Base-by-base conservation (phyloP, 371 early-diverging fungal species). In the Amoeboaphelidium protococcarum region DNA sequence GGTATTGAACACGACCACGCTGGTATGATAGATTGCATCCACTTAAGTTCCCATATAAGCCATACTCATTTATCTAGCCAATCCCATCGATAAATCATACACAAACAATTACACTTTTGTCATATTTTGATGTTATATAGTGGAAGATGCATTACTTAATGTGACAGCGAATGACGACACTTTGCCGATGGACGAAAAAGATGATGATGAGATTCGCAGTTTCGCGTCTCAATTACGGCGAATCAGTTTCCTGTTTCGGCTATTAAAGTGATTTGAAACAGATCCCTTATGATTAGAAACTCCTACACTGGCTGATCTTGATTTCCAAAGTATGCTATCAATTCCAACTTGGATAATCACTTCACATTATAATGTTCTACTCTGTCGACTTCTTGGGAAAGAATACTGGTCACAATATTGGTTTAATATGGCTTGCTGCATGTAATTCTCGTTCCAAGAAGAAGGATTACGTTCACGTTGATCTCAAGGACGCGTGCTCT, bases 1-100 rank as follows among this genome's bases (percentile, higher is more conserved):
- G 40, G 59, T 64, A 2, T 78, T 86, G 58, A 67, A 85, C 25
- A 83, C 72, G 23, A 88, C 85, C 2, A 92, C 78, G 0, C 86
- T 73, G 0, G 91, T 92, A 59, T 92, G 95, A 59, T 61, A 65
- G 12, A 65, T 56, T 10, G 57, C 61, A 2, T 52, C 49, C n/a
- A 63, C 48, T 10, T 63, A 12, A 23, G 42, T 46, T 24, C 53
- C 54, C 1, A 56, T 12, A 4, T 46, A 13, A 12, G 20, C 23
- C 2, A 21, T 13, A 4, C 21, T n/a, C 13, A 49, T 20, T 3
- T 10, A 16, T 22, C 31, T 51, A 10, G 41, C 49, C 13, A 50
- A 2, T 40, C 42, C 44, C 23, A 40, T 31, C 2, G 50, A 41
- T 12, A 56, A 21, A 42, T 56, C 56, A 46, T 56, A 56, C 2